These are phyloP conservation scores for Haberlea rhodopensis DNA, from an alignment of 257 asterid genomes.

Conservation along the genomic window DNA sequence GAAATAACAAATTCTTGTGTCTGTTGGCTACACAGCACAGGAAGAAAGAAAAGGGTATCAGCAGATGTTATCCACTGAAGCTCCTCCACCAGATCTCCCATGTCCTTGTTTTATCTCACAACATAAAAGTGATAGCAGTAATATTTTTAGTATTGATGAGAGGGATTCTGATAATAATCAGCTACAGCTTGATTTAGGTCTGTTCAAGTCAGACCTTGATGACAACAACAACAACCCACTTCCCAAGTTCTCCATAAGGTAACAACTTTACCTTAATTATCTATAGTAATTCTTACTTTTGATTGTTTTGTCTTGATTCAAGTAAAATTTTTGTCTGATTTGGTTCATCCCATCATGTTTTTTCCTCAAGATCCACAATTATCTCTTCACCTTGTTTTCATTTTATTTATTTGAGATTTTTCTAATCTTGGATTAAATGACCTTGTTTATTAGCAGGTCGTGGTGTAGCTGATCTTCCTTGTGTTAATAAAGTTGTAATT, in stretches of 20 bases:
- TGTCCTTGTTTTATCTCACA: constrained; percentile 51
- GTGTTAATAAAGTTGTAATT: constrained; percentile 25
- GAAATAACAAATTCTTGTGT: constrained; percentile 61
- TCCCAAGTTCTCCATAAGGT: constrained; percentile 90
- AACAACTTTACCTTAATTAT: constrained; percentile 17
- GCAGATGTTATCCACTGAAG: constrained; percentile 98
- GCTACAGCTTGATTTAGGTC: constrained; percentile 54
- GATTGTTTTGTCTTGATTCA: constrained; percentile 35
- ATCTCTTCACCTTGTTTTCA: constrained; percentile 2
- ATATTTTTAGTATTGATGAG: constrained; percentile 36
- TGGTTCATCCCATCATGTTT: constrained; percentile 24
- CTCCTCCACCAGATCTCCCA: constrained; percentile 78
- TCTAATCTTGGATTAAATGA: constrained; percentile 30
- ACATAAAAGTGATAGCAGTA: constrained; percentile 35
- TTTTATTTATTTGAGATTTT: constrained; percentile 8
- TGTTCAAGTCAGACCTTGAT: constrained; percentile 58
- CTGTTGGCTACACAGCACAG: constrained; percentile 78
- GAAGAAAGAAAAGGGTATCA: constrained; percentile 54
- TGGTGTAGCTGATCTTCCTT: constrained; percentile 25
- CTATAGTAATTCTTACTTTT: neutral
- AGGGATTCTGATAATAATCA: constrained; percentile 42
- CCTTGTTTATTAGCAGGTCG: constrained; percentile 28
- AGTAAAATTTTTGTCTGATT: constrained; percentile 22
- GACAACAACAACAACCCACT: constrained; percentile 42
- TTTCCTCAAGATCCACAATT: constrained; percentile 6